Conservation (phyloP, 2,329 filamentous ascomycete genomes). For the Akanthomyces dipterigenus region DNA sequence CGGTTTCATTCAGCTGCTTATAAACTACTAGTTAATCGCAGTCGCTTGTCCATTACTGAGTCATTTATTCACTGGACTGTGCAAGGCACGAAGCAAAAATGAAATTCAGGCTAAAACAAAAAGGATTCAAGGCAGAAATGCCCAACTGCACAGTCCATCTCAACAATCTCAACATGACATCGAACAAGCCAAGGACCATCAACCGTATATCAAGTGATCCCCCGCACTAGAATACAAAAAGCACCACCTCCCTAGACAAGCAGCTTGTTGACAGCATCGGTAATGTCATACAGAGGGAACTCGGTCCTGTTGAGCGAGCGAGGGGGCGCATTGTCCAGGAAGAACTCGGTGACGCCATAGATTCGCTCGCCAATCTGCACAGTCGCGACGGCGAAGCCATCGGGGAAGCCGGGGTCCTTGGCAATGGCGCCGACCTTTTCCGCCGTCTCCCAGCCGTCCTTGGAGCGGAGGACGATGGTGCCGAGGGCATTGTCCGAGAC, state of each 20-base stretch:
- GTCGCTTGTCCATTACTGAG: too few relatives aligned
- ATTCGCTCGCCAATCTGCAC: slow-evolving; percentile 13
- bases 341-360: not conserved
- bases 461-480: slow-evolving; percentile 29
- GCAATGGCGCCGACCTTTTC: slow-evolving; percentile 28
- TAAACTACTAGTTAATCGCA: too few relatives aligned
- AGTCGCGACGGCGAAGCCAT: slow-evolving; percentile 14
- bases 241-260: not conserved
- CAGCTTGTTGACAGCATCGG: not conserved
- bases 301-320: not conserved
- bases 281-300: not conserved
- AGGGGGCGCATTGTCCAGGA: not conserved
- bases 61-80: too few relatives aligned
- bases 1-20: too few relatives aligned
- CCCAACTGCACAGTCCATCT: not conserved
- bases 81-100: too few relatives aligned
- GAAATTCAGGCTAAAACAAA: not conserved
- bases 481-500: slow-evolving; percentile 25
- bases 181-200: too few relatives aligned
- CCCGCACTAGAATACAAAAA: not conserved
- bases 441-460: slow-evolving; percentile 29
- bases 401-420: slow-evolving; percentile 13
- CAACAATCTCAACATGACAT: not conserved
- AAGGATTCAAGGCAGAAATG: not conserved
- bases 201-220: too few relatives aligned